Evolutionary conservation across 2,329 filamentous ascomycete genomes (phyloP).

Genomic region (Orbilia oligospora): DNA sequence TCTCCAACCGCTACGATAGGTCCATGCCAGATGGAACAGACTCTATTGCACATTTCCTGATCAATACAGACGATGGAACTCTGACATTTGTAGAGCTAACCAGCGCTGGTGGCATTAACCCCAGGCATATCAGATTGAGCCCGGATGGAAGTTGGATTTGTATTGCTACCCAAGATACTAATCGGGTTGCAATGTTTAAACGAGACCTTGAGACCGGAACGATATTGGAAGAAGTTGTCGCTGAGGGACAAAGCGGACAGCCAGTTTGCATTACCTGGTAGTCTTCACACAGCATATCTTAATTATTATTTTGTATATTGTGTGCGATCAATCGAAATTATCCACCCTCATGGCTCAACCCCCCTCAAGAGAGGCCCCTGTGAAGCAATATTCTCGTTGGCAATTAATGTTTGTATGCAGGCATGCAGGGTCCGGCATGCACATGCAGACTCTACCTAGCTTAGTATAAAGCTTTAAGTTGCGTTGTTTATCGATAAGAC

Average conservation of each 20-base stretch:
- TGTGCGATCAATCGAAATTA: background rate
- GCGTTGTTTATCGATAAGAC: slow-evolving; percentile 45
- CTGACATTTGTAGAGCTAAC: slow-evolving; percentile 73
- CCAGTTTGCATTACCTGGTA: slow-evolving; percentile 59
- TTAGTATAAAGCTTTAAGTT: background rate
- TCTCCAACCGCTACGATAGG: slow-evolving; percentile 77
- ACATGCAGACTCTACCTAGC: no score
- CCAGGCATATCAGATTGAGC: slow-evolving; percentile 73
- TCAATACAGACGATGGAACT: slow-evolving; percentile 72
- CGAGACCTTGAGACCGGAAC: slow-evolving; percentile 74
- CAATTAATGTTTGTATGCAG: no score
- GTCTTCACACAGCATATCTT: background rate
- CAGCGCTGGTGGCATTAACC: slow-evolving; percentile 76
- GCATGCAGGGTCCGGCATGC: no score
- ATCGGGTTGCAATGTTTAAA: slow-evolving; percentile 75
- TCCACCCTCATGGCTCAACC: no score
- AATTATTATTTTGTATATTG: background rate
- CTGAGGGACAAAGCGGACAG: slow-evolving; percentile 58
- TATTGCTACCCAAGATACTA: slow-evolving; percentile 76
- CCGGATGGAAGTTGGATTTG: slow-evolving; percentile 76
- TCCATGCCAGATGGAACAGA: slow-evolving; percentile 70
- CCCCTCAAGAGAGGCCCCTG: no score
- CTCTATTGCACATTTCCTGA: slow-evolving; percentile 75
- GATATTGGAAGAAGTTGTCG: slow-evolving; percentile 51
- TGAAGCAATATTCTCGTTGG: no score